Evolutionary conservation across 108 stramenopile genomes (phyloP), one percentile per base, ranked within the genome.

Genomic region (Nannochloropsis salina): DNA sequence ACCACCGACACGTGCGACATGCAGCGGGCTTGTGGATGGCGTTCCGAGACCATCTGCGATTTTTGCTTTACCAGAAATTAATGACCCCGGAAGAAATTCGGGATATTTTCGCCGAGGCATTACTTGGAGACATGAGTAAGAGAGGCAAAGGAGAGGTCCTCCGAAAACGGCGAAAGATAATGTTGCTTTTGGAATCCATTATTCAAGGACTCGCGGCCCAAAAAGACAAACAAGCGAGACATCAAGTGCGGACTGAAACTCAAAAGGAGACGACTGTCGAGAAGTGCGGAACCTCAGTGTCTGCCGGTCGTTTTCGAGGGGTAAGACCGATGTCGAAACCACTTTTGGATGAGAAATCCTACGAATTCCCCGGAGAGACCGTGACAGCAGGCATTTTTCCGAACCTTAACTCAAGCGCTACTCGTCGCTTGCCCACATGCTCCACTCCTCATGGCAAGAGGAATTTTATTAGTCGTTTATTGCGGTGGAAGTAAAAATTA

Each of bases 61-160:
- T 74, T 8, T 74, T 74, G 61, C 61, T n/a, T 4, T 6, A n/a
- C 61, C 61, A 74, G 61, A 3, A 74, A 3, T 15, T 3, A 6
- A 4, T 74, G 61, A 74, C 61, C 61, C n/a, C 61, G 15, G 61
- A n/a, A n/a, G 61, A 74, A n/a, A 74, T 74, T 15, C 4, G 61
- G 61, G 15, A 15, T n/a, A 8, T 74, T 3, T 74, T 74, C n/a
- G 61, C 20, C 15, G 61, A 74, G 15, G 61, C 6, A 15, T 74
- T 74, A n/a, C 61, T 74, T 15, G 61, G 61, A n/a, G 61, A 74
- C 8, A 74, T 74, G 61, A 74, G 61, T n/a, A 74, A 74, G n/a
- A 74, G 61, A n/a, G 61, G n/a, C 15, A 15, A n/a, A n/a, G 61
- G 61, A n/a, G 61, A 74, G 61, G n/a, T 74, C n/a, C n/a, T 74